Conservation (phyloP, 495 filamentous ascomycete species). For the Sporormia fimetaria region DNA sequence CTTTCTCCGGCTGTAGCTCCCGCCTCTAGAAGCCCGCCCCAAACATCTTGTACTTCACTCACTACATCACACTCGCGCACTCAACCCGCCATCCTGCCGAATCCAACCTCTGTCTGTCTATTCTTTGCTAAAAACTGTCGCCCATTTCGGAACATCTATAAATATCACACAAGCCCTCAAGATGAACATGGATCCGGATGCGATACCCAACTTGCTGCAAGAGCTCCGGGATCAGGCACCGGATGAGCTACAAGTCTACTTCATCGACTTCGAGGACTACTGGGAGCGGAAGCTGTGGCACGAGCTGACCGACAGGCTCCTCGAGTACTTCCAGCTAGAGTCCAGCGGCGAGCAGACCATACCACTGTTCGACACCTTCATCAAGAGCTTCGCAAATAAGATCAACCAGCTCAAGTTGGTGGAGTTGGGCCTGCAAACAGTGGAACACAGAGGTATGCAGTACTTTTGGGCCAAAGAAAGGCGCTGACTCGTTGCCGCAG, state of each 20-base stretch:
- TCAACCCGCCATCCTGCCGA: too few relatives aligned
- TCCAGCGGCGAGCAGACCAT: conserved; percentile 78
- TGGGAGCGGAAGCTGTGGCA: conserved; percentile 99
- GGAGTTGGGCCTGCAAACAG: conserved; percentile 71
- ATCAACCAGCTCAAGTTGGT: conserved; percentile 99
- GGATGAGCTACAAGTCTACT: conserved; percentile 72
- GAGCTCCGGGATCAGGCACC: conserved; percentile 77
- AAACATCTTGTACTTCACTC: too few relatives aligned
- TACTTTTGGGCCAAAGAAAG: not conserved
- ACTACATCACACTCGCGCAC: too few relatives aligned
- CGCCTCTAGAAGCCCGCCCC: too few relatives aligned
- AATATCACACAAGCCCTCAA: conserved; percentile 21
- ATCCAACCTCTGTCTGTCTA: not conserved
- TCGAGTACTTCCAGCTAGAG: conserved; percentile 76
- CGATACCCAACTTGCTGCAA: conserved; percentile 81
- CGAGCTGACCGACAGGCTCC: conserved; percentile 80
- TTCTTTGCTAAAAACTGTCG: not conserved
- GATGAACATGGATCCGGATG: conserved; percentile 77
- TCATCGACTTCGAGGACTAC: conserved; percentile 88
- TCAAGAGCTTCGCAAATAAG: conserved; percentile 91
- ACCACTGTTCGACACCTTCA: conserved; percentile 84
- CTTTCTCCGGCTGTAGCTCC: not conserved
- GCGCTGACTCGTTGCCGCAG: conserved; percentile 1
- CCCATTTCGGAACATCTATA: not conserved
- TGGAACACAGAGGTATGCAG: conserved; percentile 65